Evolutionary conservation across 2,329 filamentous ascomycete species (phyloP).

Genomic region (Boeremia exigua): DNA sequence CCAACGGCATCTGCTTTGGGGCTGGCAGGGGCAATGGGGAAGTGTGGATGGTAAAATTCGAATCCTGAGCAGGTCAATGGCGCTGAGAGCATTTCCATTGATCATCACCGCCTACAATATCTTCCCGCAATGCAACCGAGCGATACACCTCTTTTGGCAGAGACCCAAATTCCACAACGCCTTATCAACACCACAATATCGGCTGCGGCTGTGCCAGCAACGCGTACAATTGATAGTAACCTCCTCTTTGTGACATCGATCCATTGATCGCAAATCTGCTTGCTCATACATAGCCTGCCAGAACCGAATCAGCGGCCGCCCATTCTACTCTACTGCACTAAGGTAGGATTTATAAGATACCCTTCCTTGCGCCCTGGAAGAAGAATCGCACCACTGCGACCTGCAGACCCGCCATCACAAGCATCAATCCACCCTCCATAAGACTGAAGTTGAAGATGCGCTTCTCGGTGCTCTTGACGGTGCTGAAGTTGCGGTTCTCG

Average conservation of each 20-base stretch:
- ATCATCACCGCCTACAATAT: background rate
- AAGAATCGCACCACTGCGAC: constrained; percentile 98
- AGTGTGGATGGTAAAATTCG: background rate
- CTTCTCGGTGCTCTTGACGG: constrained; percentile 92
- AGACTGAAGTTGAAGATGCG: constrained; percentile 97
- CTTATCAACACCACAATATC: background rate
- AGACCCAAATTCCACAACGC: constrained; percentile 1
- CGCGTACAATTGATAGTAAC: background rate
- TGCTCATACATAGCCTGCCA: constrained; percentile 33
- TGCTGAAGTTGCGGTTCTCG: constrained; percentile 99
- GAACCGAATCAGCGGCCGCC: constrained; percentile 23
- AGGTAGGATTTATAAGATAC: constrained; percentile 40
- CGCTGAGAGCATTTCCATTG: background rate
- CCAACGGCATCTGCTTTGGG: too few species aligned
- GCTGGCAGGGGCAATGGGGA: background rate
- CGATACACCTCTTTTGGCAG: constrained; percentile 5
- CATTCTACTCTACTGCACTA: background rate
- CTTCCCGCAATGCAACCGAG: background rate
- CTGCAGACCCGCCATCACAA: constrained; percentile 94
- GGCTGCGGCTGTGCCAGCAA: background rate
- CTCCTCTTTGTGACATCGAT: background rate
- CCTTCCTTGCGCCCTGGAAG: constrained; percentile 85
- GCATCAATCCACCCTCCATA: constrained; percentile 88
- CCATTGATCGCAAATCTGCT: background rate
- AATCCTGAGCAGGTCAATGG: background rate